These are phyloP conservation scores for Cystobasidium slooffiae DNA, from an alignment of 1,284 basidiomycete species.

Conservation along the genomic window DNA sequence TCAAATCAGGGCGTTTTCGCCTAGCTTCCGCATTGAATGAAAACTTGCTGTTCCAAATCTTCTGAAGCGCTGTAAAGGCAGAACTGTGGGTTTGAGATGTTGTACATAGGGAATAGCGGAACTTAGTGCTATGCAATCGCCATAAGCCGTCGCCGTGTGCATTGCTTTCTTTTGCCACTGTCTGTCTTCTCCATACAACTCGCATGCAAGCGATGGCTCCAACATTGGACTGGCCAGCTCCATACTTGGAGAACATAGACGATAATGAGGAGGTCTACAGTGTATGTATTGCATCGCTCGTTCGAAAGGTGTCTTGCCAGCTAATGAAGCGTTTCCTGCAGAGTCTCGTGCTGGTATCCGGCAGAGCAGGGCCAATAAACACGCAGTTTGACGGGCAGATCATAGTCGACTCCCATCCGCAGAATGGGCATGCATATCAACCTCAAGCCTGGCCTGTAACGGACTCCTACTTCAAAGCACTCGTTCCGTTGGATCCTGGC, in stretches of 20 bases:
- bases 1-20: not conserved
- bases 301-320: not conserved
- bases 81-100: no score
- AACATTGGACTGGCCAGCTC: slow-evolving; percentile 36
- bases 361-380: slow-evolving; percentile 33
- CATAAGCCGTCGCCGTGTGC: no score
- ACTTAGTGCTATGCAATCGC: no score
- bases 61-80: no score
- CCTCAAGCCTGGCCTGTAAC: slow-evolving; percentile 37
- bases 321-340: slow-evolving; percentile 10
- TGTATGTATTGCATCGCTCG: not conserved
- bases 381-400: slow-evolving; percentile 36
- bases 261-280: slow-evolving; percentile 42
- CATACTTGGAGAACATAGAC: slow-evolving; percentile 33
- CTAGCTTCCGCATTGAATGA: not conserved
- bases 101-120: no score
- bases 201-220: slow-evolving; percentile 15
- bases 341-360: slow-evolving; percentile 28
- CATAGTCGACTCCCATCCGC: slow-evolving; percentile 12
- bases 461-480: slow-evolving; percentile 41
- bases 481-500: slow-evolving; percentile 30
- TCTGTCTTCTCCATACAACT: not conserved
- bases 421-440: slow-evolving; percentile 3
- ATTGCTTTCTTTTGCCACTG: not conserved
- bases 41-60: no score